These are phyloP conservation scores for Serendipita sp. DNA, from an alignment of 768 basidiomycete genomes.

Conservation along the genomic window DNA sequence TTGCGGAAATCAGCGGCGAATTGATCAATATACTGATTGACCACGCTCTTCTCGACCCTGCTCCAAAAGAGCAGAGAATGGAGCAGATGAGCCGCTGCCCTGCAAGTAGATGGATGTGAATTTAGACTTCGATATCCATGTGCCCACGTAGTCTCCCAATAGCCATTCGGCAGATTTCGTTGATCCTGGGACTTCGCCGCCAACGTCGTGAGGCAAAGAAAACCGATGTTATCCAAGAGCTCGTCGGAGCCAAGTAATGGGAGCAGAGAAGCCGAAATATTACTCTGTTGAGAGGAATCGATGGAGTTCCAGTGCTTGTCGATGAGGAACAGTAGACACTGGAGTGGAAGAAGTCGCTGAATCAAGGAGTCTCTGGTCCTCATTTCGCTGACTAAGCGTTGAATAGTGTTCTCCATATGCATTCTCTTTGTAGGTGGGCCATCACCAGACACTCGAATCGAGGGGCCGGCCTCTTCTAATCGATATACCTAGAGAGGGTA, in stretches of 20 bases:
- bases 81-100: not conserved
- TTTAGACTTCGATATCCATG: not conserved
- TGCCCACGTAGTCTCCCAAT: not conserved
- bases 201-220: constrained; percentile 64
- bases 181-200: constrained; percentile 20
- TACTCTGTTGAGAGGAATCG: constrained; percentile 39
- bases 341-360: constrained; percentile 38
- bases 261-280: constrained; percentile 39
- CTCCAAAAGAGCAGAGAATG: not conserved
- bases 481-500: constrained; percentile 9
- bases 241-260: constrained; percentile 53
- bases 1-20: not conserved
- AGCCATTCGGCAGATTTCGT: not conserved
- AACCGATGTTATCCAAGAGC: constrained; percentile 57
- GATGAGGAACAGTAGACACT: constrained; percentile 73
- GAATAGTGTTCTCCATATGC: constrained; percentile 44
- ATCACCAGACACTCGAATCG: not conserved
- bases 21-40: not conserved
- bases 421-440: constrained; percentile 29
- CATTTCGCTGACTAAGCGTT: constrained; percentile 36
- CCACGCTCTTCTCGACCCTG: not conserved
- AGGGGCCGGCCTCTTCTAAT: not conserved
- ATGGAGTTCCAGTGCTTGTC: constrained; percentile 59
- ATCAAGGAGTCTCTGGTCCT: constrained; percentile 20
- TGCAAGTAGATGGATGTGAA: not conserved